These are phyloP conservation scores for Cryptosporidium baileyi DNA, from an alignment of 169 alveolate species.

Conservation along the genomic window DNA sequence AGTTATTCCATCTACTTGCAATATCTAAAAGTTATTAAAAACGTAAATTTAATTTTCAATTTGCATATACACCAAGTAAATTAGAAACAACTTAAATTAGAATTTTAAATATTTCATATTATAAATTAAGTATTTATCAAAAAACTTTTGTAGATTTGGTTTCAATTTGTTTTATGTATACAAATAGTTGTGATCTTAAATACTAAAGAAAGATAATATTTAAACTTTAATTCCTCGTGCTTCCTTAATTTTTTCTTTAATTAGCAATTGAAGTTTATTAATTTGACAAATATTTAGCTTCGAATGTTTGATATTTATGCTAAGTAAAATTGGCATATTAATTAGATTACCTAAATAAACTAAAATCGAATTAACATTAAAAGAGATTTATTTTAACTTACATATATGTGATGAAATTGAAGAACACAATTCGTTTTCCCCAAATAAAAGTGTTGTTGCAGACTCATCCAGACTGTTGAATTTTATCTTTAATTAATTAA, in stretches of 20 bases:
- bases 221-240: background rate
- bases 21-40: no score
- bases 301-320: slow-evolving; percentile 1
- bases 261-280: background rate
- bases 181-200: no score
- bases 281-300: background rate
- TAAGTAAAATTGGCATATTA: background rate
- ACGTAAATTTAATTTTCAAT: no score
- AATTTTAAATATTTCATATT: no score
- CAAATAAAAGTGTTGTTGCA: slow-evolving; percentile 32
- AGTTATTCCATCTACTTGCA: no score
- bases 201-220: no score
- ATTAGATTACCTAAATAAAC: background rate
- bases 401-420: slow-evolving; percentile 49
- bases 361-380: background rate
- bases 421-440: slow-evolving; percentile 13
- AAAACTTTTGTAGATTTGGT: no score
- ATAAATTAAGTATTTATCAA: no score
- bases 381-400: background rate
- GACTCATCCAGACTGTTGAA: background rate
- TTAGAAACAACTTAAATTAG: no score
- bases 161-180: no score
- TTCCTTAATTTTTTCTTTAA: background rate
- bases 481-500: background rate
- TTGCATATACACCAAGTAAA: no score